Evolutionary conservation across 2,329 filamentous ascomycete species (phyloP).

Genomic region (Chrysoporthe deuterocubensis): DNA sequence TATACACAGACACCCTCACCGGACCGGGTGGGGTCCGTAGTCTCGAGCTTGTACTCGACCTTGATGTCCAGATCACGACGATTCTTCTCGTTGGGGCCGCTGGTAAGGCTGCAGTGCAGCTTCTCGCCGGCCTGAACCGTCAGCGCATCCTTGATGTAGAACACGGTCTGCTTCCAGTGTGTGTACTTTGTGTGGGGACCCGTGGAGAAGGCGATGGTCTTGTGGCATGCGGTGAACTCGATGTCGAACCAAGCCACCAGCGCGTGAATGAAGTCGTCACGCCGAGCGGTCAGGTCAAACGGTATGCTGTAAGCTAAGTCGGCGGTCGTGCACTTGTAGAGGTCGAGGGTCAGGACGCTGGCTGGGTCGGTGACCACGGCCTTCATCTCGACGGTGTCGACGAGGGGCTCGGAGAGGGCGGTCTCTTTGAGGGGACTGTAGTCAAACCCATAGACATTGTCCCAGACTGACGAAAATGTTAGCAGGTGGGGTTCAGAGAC

Average conservation of each 20-base stretch:
- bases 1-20: slow-evolving; percentile 76
- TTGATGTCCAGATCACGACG: slow-evolving; percentile 91
- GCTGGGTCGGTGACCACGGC: slow-evolving; percentile 93
- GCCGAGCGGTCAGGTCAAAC: slow-evolving; percentile 76
- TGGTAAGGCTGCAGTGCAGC: slow-evolving; percentile 73
- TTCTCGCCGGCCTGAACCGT: slow-evolving; percentile 88
- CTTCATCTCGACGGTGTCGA: slow-evolving; percentile 97
- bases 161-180: slow-evolving; percentile 99
- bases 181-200: slow-evolving; percentile 99
- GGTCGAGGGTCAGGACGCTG: slow-evolving; percentile 82
- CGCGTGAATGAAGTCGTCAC: slow-evolving; percentile 94
- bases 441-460: slow-evolving; percentile 98
- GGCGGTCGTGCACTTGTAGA: slow-evolving; percentile 83
- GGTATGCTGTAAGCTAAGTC: slow-evolving; percentile 84
- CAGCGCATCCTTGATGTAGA: slow-evolving; percentile 92
- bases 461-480: slow-evolving; percentile 74
- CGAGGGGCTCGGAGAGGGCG: slow-evolving; percentile 91
- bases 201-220: slow-evolving; percentile 94
- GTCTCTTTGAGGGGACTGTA: slow-evolving; percentile 93
- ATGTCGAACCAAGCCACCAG: slow-evolving; percentile 99
- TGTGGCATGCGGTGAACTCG: slow-evolving; percentile 97
- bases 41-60: slow-evolving; percentile 80
- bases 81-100: slow-evolving; percentile 93
- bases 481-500: background rate
- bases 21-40: slow-evolving; percentile 71